A percentile compares a stretch with the other conserved stretches of the same genome.
Conservation (phyloP, 2,329 filamentous ascomycete species). For the Colletotrichum lini region DNA sequence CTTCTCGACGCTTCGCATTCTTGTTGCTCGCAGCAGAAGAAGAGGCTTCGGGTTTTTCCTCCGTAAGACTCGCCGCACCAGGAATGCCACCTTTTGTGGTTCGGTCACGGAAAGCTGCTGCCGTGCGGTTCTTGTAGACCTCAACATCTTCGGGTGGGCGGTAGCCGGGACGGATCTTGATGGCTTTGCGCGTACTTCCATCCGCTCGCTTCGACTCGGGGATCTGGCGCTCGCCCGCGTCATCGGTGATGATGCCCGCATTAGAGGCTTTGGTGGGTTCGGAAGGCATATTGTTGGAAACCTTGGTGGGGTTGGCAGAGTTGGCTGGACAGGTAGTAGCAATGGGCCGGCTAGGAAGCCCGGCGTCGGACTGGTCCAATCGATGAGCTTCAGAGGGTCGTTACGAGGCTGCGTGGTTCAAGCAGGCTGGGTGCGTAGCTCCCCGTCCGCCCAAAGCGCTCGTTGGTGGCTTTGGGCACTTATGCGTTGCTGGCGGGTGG, state of each 20-base stretch:
- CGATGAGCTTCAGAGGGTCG: slow-evolving; percentile 3
- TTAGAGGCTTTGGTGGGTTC: slow-evolving; percentile 63
- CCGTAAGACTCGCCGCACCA: slow-evolving; percentile 75
- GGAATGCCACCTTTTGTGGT: slow-evolving; percentile 76
- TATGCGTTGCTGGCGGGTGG: slow-evolving; percentile 14
- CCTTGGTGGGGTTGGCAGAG: not conserved
- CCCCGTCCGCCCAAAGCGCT: slow-evolving; percentile 19
- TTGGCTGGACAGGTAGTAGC: not conserved
- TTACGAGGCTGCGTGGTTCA: slow-evolving; percentile 7
- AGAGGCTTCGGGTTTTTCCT: slow-evolving; percentile 62
- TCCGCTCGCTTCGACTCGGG: slow-evolving; percentile 89
- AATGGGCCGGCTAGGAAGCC: not conserved
- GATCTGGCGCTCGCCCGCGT: slow-evolving; percentile 86
- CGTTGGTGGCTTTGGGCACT: slow-evolving; percentile 9
- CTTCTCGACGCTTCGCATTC: slow-evolving; percentile 83
- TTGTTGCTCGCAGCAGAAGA: slow-evolving; percentile 76
- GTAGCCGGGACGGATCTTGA: slow-evolving; percentile 94
- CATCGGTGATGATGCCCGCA: slow-evolving; percentile 84
- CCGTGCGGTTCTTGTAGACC: slow-evolving; percentile 93
- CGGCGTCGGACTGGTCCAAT: slow-evolving; percentile 8
- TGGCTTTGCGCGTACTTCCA: slow-evolving; percentile 92
- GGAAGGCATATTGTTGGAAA: slow-evolving; percentile 51
- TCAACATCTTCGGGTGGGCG: slow-evolving; percentile 95
- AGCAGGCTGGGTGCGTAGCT: slow-evolving; percentile 18
- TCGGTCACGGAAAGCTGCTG: slow-evolving; percentile 86